Evolutionary conservation across 345 rosid species (phyloP), one percentile per base, ranked within the genome.

Genomic region (Populus pruinosa): DNA sequence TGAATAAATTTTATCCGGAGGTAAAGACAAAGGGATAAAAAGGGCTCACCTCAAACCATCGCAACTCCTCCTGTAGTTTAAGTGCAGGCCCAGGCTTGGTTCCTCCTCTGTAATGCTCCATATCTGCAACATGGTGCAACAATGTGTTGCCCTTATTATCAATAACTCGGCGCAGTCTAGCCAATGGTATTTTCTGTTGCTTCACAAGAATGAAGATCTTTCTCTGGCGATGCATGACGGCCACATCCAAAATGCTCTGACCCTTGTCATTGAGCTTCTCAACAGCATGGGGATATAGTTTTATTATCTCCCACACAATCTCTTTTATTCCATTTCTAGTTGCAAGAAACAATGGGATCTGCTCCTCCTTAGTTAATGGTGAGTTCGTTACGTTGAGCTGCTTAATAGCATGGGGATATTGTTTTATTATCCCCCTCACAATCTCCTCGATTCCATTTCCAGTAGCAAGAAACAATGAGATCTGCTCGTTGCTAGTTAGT

Each of bases 101-200:
- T 72, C 7, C 39, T 36, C 39, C 39, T 5, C 39, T n/a, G 55
- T 63, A 31, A 70, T 74, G 9, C 35, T 27, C 21, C 47, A 14
- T 41, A 10, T 9, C 47, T 9, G 75, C 82, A 72, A 65, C 76
- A 35, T 72, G 59, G 38, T 84, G 85, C 76, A 84, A 25, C 29
- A 82, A 55, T 59, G 81, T 77, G 41, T 43, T 49, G n/a, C 87
- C 84, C 36, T 55, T 31, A 3, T 25, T 75, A 65, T 85, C 86
- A 6, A 78, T 76, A n/a, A 56, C 62, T 2, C 59, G 27, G 14
- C 5, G 38, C 29, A 85, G 47, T 59, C 74, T 68, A n/a, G n/a
- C n/a, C n/a, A n/a, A n/a, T n/a, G n/a, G n/a, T n/a, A n/a, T n/a
- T n/a, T n/a, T n/a, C n/a, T 27, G 65, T 11, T 63, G 0, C 10